phyloP scores from a whole-genome alignment of 1,284 basidiomycete species.

The Austropuccinia psidii region DNA sequence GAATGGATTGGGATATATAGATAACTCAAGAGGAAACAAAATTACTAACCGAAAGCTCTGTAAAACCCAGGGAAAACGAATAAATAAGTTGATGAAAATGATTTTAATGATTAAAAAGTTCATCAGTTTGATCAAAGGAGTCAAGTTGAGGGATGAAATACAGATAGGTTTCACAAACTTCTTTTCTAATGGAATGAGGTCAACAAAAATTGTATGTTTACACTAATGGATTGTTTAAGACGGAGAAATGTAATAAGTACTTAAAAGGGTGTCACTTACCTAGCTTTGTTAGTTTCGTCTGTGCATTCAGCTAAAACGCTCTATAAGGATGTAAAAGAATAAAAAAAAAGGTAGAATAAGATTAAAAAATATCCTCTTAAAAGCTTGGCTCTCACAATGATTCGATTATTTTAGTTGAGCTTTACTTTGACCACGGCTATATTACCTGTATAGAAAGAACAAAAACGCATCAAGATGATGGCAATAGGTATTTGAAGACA shows the following conservation, averaged over 20 bases:
- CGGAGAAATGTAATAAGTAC: no score
- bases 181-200: background rate
- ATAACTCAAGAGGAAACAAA: background rate
- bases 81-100: background rate
- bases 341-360: background rate
- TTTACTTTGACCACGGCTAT: constrained; percentile 16
- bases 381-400: no score
- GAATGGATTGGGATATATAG: background rate
- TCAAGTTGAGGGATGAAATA: background rate
- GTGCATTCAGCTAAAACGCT: constrained; percentile 26
- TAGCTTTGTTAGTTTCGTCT: constrained; percentile 33
- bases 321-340: background rate
- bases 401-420: background rate
- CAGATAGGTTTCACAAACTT: background rate
- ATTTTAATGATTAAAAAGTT: background rate
- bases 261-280: background rate
- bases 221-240: no score
- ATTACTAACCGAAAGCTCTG: no score
- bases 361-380: background rate
- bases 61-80: no score
- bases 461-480: background rate
- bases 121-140: no score
- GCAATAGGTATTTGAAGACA: background rate
- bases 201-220: background rate
- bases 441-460: constrained; percentile 4